These are phyloP conservation scores for Auxenochlorella pyrenoidosa DNA, from an alignment of 139 green algal species.

Conservation along the genomic window DNA sequence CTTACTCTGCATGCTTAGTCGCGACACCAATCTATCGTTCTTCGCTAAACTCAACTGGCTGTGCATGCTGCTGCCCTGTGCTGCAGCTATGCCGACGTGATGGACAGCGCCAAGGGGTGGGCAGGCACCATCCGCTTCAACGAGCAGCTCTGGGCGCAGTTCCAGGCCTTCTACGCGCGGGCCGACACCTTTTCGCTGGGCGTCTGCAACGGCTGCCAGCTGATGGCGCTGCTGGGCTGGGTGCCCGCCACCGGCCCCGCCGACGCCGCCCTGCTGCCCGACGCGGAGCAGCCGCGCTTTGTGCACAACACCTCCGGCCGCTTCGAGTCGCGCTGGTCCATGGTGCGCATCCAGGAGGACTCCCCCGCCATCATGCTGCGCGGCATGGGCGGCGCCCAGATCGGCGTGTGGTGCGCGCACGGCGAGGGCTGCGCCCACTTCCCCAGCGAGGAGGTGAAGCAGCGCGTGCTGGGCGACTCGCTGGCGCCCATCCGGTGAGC, in stretches of 20 bases:
- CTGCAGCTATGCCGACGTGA: slow-evolving; percentile 91
- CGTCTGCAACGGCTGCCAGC: slow-evolving; percentile 99
- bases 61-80: background rate
- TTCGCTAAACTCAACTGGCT: too few relatives aligned
- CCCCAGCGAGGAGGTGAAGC: slow-evolving; percentile 78
- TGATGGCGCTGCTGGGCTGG: slow-evolving; percentile 99
- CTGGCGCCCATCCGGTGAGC: slow-evolving; percentile 89
- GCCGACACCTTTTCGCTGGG: slow-evolving; percentile 96
- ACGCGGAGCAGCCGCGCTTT: slow-evolving; percentile 93
- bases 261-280: slow-evolving; percentile 54
- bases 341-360: slow-evolving; percentile 80
- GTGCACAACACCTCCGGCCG: slow-evolving; percentile 92
- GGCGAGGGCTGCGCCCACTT: slow-evolving; percentile 95
- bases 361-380: slow-evolving; percentile 80
- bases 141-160: slow-evolving; percentile 80
- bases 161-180: slow-evolving; percentile 79
- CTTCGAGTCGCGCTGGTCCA: slow-evolving; percentile 89
- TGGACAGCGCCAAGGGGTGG: slow-evolving; percentile 99
- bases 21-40: too few relatives aligned
- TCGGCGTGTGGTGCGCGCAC: slow-evolving; percentile 97
- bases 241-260: slow-evolving; percentile 68
- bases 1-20: too few relatives aligned
- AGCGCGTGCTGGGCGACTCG: slow-evolving; percentile 61
- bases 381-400: slow-evolving; percentile 86
- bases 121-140: slow-evolving; percentile 96